Conservation (phyloP, 1,139 yeast species). For the Protomyces gravidus region DNA sequence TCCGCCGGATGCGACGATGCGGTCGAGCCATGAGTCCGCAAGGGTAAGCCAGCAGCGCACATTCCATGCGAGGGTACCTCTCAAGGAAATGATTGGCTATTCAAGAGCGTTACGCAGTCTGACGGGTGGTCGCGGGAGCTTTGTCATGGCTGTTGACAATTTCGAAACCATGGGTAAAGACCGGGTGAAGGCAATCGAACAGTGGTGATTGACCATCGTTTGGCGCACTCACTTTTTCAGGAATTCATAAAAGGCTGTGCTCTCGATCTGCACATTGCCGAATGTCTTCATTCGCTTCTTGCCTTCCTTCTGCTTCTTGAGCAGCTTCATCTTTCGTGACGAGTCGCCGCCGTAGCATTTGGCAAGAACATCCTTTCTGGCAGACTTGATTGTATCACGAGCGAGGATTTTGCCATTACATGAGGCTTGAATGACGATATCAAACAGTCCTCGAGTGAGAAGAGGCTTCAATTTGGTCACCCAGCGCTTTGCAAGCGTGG, state of each 20-base stretch:
- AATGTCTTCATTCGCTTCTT: slow-evolving; percentile 76
- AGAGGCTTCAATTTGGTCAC: slow-evolving; percentile 76
- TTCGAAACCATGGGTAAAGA: slow-evolving; percentile 56
- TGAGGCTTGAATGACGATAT: slow-evolving; percentile 86
- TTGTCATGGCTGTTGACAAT: slow-evolving; percentile 70
- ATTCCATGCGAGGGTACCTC: slow-evolving; percentile 74
- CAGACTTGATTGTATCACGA: slow-evolving; percentile 87
- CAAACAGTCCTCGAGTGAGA: slow-evolving; percentile 76
- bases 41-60: slow-evolving; percentile 39
- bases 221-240: slow-evolving; percentile 2
- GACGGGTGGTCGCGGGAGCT: slow-evolving; percentile 85
- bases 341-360: slow-evolving; percentile 88
- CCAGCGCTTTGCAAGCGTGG: slow-evolving; percentile 69
- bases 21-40: slow-evolving; percentile 39
- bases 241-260: slow-evolving; percentile 22
- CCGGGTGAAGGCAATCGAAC: neutral
- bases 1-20: slow-evolving; percentile 45
- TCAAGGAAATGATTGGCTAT: slow-evolving; percentile 87
- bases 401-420: slow-evolving; percentile 82
- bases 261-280: slow-evolving; percentile 54
- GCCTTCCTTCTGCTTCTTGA: slow-evolving; percentile 89
- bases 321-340: slow-evolving; percentile 78
- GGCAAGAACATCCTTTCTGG: slow-evolving; percentile 86
- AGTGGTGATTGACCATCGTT: neutral
- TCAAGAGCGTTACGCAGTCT: slow-evolving; percentile 69